These are phyloP conservation scores for Camelina hispida DNA, from an alignment of 345 rosid species.

Conservation along the genomic window DNA sequence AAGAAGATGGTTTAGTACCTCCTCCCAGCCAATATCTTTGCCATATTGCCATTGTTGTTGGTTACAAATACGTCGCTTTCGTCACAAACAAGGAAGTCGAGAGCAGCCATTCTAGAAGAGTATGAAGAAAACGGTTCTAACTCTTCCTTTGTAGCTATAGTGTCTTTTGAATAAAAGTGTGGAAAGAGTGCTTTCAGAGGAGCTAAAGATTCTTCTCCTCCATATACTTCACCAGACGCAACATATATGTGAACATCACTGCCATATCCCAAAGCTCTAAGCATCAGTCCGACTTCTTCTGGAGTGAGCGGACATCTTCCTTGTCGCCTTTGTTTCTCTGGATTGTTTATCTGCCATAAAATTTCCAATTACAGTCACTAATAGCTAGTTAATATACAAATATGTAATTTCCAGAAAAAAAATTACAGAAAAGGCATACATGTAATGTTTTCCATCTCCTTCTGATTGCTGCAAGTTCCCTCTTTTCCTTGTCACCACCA, in stretches of 20 bases:
- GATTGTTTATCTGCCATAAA: slow-evolving; percentile 67
- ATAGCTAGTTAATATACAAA: not conserved
- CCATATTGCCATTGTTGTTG: slow-evolving; percentile 99
- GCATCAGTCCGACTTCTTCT: slow-evolving; percentile 93
- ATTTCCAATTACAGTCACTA: not conserved
- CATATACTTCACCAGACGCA: slow-evolving; percentile 96
- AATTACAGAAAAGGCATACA: slow-evolving; percentile 44
- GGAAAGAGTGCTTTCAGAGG: slow-evolving; percentile 89
- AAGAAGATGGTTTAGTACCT: slow-evolving; percentile 53
- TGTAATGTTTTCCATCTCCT: slow-evolving; percentile 98
- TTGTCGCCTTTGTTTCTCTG: slow-evolving; percentile 95
- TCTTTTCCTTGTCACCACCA: slow-evolving; percentile 95
- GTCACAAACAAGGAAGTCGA: slow-evolving; percentile 94
- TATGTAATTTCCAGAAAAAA: too few species aligned
- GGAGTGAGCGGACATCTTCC: slow-evolving; percentile 99
- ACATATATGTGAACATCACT: slow-evolving; percentile 89
- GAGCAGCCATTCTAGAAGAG: slow-evolving; percentile 99
- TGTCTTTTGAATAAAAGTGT: slow-evolving; percentile 82
- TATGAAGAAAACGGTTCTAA: slow-evolving; percentile 73
- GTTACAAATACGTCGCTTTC: slow-evolving; percentile 96
- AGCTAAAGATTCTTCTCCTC: slow-evolving; percentile 84
- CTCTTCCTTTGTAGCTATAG: slow-evolving; percentile 79
- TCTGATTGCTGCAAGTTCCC: slow-evolving; percentile 84
- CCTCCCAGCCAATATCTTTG: slow-evolving; percentile 87
- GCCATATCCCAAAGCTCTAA: slow-evolving; percentile 95